Conservation (phyloP, 2,329 filamentous ascomycete species). For the Alternaria sp. region DNA sequence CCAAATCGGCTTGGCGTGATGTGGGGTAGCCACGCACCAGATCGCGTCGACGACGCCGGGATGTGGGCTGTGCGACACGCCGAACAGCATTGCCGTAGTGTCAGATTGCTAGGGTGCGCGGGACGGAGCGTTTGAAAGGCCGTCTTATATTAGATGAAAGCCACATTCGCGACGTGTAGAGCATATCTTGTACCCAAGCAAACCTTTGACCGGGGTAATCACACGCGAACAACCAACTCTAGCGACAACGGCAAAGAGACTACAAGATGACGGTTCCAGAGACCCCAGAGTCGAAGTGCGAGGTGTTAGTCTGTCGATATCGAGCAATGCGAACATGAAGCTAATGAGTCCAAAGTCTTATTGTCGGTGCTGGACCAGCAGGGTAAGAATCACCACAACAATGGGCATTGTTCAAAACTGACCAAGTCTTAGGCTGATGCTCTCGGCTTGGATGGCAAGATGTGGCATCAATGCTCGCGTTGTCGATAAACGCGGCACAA, state of each 20-base stretch:
- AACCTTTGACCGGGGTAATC: neutral
- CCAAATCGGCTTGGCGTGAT: constrained; percentile 19
- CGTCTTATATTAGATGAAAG: constrained; percentile 4
- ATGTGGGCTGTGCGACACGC: constrained; percentile 9
- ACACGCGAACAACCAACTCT: neutral
- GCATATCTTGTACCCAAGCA: neutral
- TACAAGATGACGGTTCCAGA: constrained; percentile 32
- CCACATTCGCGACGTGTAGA: neutral
- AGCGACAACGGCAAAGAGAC: constrained; percentile 3
- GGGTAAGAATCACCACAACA: neutral
- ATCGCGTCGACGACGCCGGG: neutral
- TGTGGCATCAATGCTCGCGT: constrained; percentile 51
- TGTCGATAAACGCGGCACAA: constrained; percentile 51
- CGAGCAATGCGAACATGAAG: neutral
- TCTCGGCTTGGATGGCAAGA: constrained; percentile 51
- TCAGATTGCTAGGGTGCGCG: neutral
- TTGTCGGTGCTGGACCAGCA: constrained; percentile 50
- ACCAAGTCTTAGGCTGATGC: constrained; percentile 40
- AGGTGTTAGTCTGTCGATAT: constrained; percentile 35
- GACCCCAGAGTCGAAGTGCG: constrained; percentile 40
- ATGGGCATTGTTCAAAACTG: neutral
- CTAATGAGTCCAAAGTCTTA: constrained; percentile 34
- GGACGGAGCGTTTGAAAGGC: neutral
- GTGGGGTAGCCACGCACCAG: constrained; percentile 32
- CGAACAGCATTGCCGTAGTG: constrained; percentile 29